These are phyloP conservation scores for Cyberlindnera americana DNA, from an alignment of 805 yeast species.

Conservation along the genomic window DNA sequence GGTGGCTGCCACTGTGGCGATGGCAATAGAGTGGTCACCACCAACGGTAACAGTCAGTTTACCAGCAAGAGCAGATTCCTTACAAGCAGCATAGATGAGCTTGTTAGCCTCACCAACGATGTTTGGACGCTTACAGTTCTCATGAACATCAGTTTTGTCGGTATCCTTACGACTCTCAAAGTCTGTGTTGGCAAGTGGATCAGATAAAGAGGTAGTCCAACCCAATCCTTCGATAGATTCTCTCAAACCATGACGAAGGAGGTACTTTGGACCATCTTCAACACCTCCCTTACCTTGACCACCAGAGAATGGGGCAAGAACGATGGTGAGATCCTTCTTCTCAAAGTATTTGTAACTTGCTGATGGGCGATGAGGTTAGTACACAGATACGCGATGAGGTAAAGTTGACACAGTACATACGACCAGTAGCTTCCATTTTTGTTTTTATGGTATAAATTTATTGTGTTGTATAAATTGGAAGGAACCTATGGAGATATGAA, in stretches of 20 bases:
- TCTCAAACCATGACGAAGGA: conserved; percentile 68
- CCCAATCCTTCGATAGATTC: conserved; percentile 62
- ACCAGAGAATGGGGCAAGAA: conserved; percentile 91
- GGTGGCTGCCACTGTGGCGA: conserved; percentile 87
- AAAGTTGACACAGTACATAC: conserved; percentile 1
- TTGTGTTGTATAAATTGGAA: no score
- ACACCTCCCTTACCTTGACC: conserved; percentile 96
- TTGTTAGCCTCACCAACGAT: conserved; percentile 74
- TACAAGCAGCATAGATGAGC: conserved; percentile 58
- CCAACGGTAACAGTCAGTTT: conserved; percentile 82
- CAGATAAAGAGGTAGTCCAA: conserved; percentile 56
- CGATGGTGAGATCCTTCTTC: conserved; percentile 56
- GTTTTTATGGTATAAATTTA: no score
- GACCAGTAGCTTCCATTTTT: conserved; percentile 7
- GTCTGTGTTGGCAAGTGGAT: conserved; percentile 51
- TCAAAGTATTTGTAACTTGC: conserved; percentile 51
- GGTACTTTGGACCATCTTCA: conserved; percentile 85
- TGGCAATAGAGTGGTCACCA: conserved; percentile 96
- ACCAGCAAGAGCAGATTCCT: conserved; percentile 42
- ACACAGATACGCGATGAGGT: neutral
- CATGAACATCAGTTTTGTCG: conserved; percentile 47
- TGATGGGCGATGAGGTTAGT: conserved; percentile 3
- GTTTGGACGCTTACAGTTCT: conserved; percentile 64
- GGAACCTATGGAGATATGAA: neutral
- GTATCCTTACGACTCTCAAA: conserved; percentile 39